Conservation (phyloP, 2,329 filamentous ascomycete genomes). For the Fusarium sp. region DNA sequence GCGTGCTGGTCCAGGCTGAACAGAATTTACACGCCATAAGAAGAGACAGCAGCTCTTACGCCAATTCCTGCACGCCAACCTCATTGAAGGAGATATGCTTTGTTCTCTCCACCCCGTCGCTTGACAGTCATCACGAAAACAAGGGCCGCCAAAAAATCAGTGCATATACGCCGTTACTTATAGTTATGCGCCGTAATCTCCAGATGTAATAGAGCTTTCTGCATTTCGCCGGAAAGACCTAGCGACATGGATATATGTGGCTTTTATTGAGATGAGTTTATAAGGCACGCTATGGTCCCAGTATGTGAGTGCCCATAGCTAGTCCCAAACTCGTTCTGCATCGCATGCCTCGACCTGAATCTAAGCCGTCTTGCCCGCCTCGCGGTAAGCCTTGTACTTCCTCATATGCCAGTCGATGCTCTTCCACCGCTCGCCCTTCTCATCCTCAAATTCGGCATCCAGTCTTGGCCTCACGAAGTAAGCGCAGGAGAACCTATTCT, state of each 20-base stretch:
- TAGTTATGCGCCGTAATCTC: too few species aligned
- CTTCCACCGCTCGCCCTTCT: neutral
- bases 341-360: neutral
- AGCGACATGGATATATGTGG: neutral
- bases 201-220: too few species aligned
- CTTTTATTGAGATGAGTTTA: neutral
- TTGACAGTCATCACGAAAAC: too few species aligned
- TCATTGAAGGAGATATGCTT: neutral
- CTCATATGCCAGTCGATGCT: conserved; percentile 7
- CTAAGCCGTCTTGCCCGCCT: neutral
- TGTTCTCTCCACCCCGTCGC: neutral
- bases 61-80: neutral
- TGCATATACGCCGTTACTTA: too few species aligned
- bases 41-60: neutral
- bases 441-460: neutral
- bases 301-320: neutral
- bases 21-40: neutral
- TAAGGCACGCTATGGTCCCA: neutral
- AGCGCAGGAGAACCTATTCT: conserved; percentile 1
- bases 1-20: neutral
- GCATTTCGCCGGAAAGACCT: neutral
- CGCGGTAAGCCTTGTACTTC: conserved; percentile 6
- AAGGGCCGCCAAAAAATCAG: too few species aligned
- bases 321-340: neutral
- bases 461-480: neutral